Conservation (phyloP, 2,329 filamentous ascomycete genomes). For the Venturia carpophila region DNA sequence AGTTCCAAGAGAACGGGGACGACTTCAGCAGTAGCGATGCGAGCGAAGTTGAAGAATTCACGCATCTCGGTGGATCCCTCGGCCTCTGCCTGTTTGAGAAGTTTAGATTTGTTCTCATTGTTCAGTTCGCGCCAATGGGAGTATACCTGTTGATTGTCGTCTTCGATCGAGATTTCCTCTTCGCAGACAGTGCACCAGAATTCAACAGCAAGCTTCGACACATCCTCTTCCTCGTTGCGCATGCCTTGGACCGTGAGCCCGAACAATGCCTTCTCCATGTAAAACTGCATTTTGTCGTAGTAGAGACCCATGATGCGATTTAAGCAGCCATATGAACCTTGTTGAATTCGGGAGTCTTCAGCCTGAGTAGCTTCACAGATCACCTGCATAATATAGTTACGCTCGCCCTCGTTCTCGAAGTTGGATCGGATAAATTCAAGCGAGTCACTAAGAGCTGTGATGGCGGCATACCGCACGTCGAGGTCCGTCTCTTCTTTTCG, state of each 20-base stretch:
- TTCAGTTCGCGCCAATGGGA: constrained; percentile 3
- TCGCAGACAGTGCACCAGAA: constrained; percentile 99
- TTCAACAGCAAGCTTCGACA: constrained; percentile 94
- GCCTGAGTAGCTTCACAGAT: constrained; percentile 98
- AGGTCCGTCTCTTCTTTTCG: constrained; percentile 89
- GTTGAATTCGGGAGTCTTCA: constrained; percentile 81
- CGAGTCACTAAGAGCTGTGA: constrained; percentile 89
- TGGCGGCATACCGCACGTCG: constrained; percentile 87
- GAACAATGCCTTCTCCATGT: constrained; percentile 99
- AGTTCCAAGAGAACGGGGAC: constrained; percentile 83
- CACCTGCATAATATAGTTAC: constrained; percentile 99
- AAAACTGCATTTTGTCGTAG: constrained; percentile 99
- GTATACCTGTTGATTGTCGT: constrained; percentile 75
- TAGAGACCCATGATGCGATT: constrained; percentile 99
- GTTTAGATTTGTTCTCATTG: constrained; percentile 23
- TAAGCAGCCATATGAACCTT: constrained; percentile 90
- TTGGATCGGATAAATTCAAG: constrained; percentile 97
- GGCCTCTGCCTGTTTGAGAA: constrained; percentile 45
- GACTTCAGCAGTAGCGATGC: constrained; percentile 87
- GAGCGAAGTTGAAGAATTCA: constrained; percentile 91
- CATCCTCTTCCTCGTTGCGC: constrained; percentile 96
- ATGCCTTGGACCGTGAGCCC: constrained; percentile 96
- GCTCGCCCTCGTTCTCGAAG: constrained; percentile 97
- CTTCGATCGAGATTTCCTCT: constrained; percentile 95
- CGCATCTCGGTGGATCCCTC: constrained; percentile 78